Percentiles rank a stretch among this genome's conserved stretches.
Evolutionary conservation across 345 rosid species (phyloP).

Genomic region (Carallia brachiata): DNA sequence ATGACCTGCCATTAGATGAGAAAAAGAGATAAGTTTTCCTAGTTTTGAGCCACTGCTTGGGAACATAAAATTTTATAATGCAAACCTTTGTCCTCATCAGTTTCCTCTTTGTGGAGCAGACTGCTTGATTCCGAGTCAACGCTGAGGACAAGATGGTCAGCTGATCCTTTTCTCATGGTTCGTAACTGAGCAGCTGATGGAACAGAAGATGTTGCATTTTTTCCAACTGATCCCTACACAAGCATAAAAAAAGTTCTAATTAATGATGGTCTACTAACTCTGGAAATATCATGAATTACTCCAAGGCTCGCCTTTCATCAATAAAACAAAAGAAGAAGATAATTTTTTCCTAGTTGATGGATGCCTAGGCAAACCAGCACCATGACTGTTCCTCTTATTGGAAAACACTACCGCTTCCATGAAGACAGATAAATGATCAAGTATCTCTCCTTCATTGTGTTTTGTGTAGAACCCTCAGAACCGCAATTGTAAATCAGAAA

Average conservation of each 20-base stretch:
- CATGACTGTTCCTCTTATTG: no score
- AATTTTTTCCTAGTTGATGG: no score
- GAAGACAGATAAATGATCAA: no score
- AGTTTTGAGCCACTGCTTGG: background rate
- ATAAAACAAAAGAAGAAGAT: no score
- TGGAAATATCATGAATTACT: no score
- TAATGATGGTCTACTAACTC: no score
- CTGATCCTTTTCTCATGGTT: slow-evolving; percentile 75
- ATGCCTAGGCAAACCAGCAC: no score
- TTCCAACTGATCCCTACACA: slow-evolving; percentile 56
- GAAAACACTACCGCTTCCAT: no score
- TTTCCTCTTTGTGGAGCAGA: slow-evolving; percentile 52
- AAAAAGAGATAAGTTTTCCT: background rate
- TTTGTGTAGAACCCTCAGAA: no score
- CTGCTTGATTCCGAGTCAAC: slow-evolving; percentile 67
- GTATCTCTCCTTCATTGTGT: no score
- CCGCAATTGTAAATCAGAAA: no score
- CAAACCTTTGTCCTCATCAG: slow-evolving; percentile 86
- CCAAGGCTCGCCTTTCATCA: no score
- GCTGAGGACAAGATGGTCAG: slow-evolving; percentile 76
- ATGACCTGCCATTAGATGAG: slow-evolving; percentile 54
- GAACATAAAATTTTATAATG: slow-evolving; percentile 3
- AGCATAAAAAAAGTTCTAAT: slow-evolving; percentile 11
- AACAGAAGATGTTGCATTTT: slow-evolving; percentile 48
- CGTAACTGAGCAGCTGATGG: slow-evolving; percentile 75